phyloP scores from a whole-genome alignment of 2,329 filamentous ascomycete species.

The Aspergillus sp. region DNA sequence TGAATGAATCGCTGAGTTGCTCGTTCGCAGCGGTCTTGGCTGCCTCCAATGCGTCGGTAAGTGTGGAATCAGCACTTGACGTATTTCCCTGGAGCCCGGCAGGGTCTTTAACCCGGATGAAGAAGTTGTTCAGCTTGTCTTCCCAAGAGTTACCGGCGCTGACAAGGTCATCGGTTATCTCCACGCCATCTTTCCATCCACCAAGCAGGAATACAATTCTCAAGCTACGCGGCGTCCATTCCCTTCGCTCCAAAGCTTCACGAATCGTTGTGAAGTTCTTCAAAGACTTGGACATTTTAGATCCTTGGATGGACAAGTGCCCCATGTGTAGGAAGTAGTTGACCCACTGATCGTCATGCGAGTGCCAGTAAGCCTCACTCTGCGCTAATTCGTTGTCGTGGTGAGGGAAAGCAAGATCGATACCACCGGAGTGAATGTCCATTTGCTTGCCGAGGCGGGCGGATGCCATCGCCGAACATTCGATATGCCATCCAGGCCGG shows the following conservation, averaged over 20 bases:
- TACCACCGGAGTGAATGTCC: slow-evolving; percentile 90
- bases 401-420: slow-evolving; percentile 88
- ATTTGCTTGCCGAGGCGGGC: slow-evolving; percentile 80
- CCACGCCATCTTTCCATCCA: slow-evolving; percentile 85
- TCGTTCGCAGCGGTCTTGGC: slow-evolving; percentile 51
- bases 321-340: slow-evolving; percentile 98
- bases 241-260: slow-evolving; percentile 67
- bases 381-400: slow-evolving; percentile 92
- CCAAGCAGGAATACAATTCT: slow-evolving; percentile 85
- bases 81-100: slow-evolving; percentile 23
- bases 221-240: slow-evolving; percentile 76
- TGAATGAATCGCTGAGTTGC: slow-evolving; percentile 80
- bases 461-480: slow-evolving; percentile 94
- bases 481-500: slow-evolving; percentile 93
- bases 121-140: slow-evolving; percentile 71
- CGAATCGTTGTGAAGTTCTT: slow-evolving; percentile 96
- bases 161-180: slow-evolving; percentile 82
- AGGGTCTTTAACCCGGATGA: slow-evolving; percentile 58
- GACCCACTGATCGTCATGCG: slow-evolving; percentile 70
- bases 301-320: slow-evolving; percentile 82
- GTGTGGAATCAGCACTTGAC: slow-evolving; percentile 7
- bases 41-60: slow-evolving; percentile 12
- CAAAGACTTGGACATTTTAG: slow-evolving; percentile 93
- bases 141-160: slow-evolving; percentile 77
- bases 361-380: slow-evolving; percentile 76